These are phyloP conservation scores for Trametes versicolor DNA, from an alignment of 1,284 basidiomycete genomes.

Conservation along the genomic window DNA sequence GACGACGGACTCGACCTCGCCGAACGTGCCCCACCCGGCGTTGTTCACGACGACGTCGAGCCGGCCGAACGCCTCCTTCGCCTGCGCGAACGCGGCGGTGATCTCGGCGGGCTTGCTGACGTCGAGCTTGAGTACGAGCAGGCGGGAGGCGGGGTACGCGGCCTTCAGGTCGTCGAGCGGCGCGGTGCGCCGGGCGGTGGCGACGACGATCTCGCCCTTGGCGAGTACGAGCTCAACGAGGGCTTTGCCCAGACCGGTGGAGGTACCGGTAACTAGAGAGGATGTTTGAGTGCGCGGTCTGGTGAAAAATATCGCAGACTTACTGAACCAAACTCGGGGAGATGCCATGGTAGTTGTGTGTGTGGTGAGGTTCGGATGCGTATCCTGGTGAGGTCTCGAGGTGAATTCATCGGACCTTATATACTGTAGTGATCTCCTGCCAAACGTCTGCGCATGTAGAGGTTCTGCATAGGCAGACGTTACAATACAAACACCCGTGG, in stretches of 20 bases:
- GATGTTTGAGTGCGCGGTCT: not conserved
- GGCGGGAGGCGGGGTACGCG: slow-evolving; percentile 32
- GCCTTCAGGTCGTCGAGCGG: slow-evolving; percentile 37
- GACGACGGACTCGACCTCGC: slow-evolving; percentile 46
- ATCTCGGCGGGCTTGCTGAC: slow-evolving; percentile 47
- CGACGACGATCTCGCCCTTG: slow-evolving; percentile 46
- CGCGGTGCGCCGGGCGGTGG: slow-evolving; percentile 44
- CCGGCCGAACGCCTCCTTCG: slow-evolving; percentile 48
- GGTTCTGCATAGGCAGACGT: too few species aligned
- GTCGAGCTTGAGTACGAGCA: slow-evolving; percentile 53
- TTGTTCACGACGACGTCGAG: slow-evolving; percentile 58
- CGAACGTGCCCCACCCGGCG: slow-evolving; percentile 44
- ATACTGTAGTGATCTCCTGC: not conserved
- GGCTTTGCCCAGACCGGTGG: slow-evolving; percentile 44
- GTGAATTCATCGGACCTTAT: not conserved
- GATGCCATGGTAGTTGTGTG: slow-evolving; percentile 1
- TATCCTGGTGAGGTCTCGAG: not conserved
- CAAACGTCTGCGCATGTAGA: too few species aligned
- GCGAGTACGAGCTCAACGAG: slow-evolving; percentile 40
- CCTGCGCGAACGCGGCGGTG: slow-evolving; percentile 46
- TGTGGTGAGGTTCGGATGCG: too few species aligned
- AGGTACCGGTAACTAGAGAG: slow-evolving; percentile 44
- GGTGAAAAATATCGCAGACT: slow-evolving; percentile 1
- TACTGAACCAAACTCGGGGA: slow-evolving; percentile 33
- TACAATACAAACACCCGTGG: not conserved